Percentiles rank a stretch among this genome's conserved stretches.
These are phyloP conservation scores for Leishmania arabica DNA, from an alignment of 208 protist species.

Conservation along the genomic window DNA sequence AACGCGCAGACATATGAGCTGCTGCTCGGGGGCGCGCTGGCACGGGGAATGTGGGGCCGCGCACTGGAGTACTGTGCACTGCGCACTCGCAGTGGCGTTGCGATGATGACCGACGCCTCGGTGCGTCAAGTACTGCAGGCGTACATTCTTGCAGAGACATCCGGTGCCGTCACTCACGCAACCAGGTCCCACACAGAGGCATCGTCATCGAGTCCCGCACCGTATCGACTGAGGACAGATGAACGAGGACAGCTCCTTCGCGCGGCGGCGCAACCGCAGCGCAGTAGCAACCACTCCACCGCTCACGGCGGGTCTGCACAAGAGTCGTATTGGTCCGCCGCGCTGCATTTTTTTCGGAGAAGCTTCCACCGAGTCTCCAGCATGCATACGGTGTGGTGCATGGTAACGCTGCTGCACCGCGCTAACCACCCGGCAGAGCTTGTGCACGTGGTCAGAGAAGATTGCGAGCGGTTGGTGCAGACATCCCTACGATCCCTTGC, in stretches of 20 bases:
- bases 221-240: constrained; percentile 37
- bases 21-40: constrained; percentile 55
- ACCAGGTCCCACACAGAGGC: not conserved
- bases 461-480: constrained; percentile 24
- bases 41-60: constrained; percentile 42
- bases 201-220: not conserved
- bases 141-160: constrained; percentile 19
- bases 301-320: not conserved
- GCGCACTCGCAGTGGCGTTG: constrained; percentile 32
- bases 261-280: constrained; percentile 27
- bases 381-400: constrained; percentile 43
- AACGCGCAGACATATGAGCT: constrained; percentile 71
- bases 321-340: constrained; percentile 19
- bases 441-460: constrained; percentile 23
- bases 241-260: constrained; percentile 45
- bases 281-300: not conserved
- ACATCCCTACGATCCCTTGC: constrained; percentile 16
- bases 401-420: constrained; percentile 42
- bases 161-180: not conserved
- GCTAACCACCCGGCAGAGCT: constrained; percentile 10
- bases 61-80: constrained; percentile 61
- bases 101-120: constrained; percentile 38
- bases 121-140: constrained; percentile 50
- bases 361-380: constrained; percentile 44
- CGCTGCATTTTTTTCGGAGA: constrained; percentile 40